Evolutionary conservation across 2,329 filamentous ascomycete genomes (phyloP), one percentile per base, ranked within the genome.

Genomic region (Thelonectria olida): DNA sequence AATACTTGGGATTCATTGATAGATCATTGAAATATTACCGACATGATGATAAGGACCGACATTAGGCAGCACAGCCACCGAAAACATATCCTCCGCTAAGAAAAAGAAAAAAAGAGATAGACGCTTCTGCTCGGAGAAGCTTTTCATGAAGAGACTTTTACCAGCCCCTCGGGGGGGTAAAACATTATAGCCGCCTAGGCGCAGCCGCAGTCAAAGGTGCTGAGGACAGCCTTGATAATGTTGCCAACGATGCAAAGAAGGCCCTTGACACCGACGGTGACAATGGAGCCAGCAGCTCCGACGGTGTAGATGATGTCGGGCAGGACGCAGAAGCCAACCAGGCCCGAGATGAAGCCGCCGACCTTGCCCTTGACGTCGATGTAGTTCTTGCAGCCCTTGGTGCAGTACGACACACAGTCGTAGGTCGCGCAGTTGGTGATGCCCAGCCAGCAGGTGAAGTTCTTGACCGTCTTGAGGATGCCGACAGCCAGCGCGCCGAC

Each of bases 341-440:
- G 66, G 31, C 70, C 73, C 39, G 64, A 62, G 49, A 77, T 62
- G 61, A 65, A 66, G 23, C 67, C 72, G 54, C 76, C 75, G 20
- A 73, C 65, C 28, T 71, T 56, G 42, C 69, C 69, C 44, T 61
- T 59, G 55, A 77, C 68, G 55, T 78, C 75, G 39, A 78, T 68
- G 72, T 74, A 73, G 75, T 79, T 79, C 65, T 71, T 69, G 71
- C 76, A 79, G 65, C 76, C 76, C 69, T 75, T 71, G 68, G 72
- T 66, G 69, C 73, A 76, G 69, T 75, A 76, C 23, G 75, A 76
- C 52, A 79, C 75, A 65, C 76, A 79, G 73, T 79, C 76, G 56
- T 72, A 73, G 63, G 72, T 67, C 36, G 56, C 42, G 71, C 76
- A 78, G 42, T 67, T 64, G 36, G 70, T 69, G 36, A 76, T 55